These are phyloP conservation scores for Podospora comata DNA, from an alignment of 495 filamentous ascomycete species.

Conservation along the genomic window DNA sequence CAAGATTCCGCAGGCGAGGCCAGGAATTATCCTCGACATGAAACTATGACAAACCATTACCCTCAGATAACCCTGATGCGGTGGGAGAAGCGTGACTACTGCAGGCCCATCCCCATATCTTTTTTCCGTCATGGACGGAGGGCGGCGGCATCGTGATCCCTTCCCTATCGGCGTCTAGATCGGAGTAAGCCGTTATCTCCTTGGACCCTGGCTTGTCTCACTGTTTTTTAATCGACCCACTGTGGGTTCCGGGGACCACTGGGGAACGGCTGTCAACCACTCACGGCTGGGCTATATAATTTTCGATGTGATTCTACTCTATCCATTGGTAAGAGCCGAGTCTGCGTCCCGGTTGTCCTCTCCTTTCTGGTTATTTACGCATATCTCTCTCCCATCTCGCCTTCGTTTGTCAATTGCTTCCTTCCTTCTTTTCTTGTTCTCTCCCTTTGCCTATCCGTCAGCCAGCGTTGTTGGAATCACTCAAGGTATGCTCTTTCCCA, in stretches of 20 bases:
- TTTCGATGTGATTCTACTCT: slow-evolving; percentile 20
- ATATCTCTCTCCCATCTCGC: slow-evolving; percentile 14
- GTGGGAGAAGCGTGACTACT: neutral
- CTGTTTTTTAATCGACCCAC: slow-evolving; percentile 14
- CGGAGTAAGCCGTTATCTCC: neutral
- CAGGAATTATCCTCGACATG: neutral
- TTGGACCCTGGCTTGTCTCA: slow-evolving; percentile 8
- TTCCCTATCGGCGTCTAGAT: neutral
- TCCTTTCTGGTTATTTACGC: slow-evolving; percentile 16
- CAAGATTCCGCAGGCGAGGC: neutral
- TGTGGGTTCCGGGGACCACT: slow-evolving; percentile 4
- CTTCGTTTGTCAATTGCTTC: slow-evolving; percentile 15
- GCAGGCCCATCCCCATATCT: neutral
- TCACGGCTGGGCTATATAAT: slow-evolving; percentile 15
- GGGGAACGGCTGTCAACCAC: slow-evolving; percentile 9
- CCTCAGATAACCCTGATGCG: neutral
- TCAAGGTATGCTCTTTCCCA: slow-evolving; percentile 58
- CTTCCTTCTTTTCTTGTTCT: slow-evolving; percentile 12
- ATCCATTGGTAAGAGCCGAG: slow-evolving; percentile 21
- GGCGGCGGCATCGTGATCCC: neutral
- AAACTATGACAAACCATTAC: neutral
- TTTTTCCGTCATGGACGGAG: neutral
- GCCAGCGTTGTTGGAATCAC: slow-evolving; percentile 19
- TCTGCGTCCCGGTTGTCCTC: slow-evolving; percentile 4
- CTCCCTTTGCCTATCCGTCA: slow-evolving; percentile 3